Evolutionary conservation across 2,329 filamentous ascomycete species (phyloP), one percentile per base, ranked within the genome.

Genomic region (Fusarium sp.): DNA sequence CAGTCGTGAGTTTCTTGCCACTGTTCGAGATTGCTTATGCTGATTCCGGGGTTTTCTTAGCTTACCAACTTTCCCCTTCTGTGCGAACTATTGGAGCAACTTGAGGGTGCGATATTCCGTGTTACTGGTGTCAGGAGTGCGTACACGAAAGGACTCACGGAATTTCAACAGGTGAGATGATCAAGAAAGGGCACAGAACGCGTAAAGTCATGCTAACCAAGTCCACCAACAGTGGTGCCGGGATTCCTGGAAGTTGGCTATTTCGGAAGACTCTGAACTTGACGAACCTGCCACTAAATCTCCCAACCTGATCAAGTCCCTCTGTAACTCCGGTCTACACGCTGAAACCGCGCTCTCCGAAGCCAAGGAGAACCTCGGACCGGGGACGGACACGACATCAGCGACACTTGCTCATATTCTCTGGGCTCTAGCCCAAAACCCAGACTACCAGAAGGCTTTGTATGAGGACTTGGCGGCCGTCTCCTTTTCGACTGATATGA

Each of bases 301-400:
- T 59, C 41, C 71, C 45, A 80, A 79, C 14, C 39, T 80, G 6
- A 75, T 81, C 13, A 32, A 67, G 16, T 72, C 76, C 3, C 66
- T 80, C 18, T 66, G 76, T 1, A 50, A 60, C 9, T 71, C 72
- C 0, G 78, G 77, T 0, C 57, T 80, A 2, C 77, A 72, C 13
- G 58, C 73, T 0, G 72, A 79, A 58, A 80, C 78, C 1, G 75
- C 78, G 4, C 62, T 80, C 4, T 77, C 79, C 0, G 79, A 81
- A 68, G 80, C 80, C 1, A 80, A 77, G 4, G 78, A 81, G 37
- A 81, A 79, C 5, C 70, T 81, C 1, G 80, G 80, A 1, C 80
- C 80, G 0, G 80, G 80, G 30, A 82, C 80, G 3, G 79, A 82
- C 37, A 82, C 80, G 2, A 81, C 80, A 0, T 81, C 79, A 3